Percentiles rank a stretch among this genome's conserved stretches.
phyloP scores from a whole-genome alignment of 345 rosid species.

The Eucalyptus grandis region DNA sequence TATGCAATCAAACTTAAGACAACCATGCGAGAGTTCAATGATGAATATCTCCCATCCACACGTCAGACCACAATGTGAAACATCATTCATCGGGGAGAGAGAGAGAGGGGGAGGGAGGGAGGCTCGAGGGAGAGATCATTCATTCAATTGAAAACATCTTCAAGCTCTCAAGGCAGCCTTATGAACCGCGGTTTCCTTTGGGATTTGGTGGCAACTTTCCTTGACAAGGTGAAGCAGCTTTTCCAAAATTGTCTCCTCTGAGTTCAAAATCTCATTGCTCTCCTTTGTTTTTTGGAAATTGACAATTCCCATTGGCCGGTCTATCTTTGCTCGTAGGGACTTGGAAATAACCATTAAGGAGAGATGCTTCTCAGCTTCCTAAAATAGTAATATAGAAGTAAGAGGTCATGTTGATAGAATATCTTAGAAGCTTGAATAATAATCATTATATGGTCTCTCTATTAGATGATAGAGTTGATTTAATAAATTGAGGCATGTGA shows the following conservation, averaged over 20 bases:
- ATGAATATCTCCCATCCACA: not conserved
- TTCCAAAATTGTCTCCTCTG: constrained; percentile 77
- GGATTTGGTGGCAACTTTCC: constrained; percentile 91
- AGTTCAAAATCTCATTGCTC: constrained; percentile 82
- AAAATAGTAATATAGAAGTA: not conserved
- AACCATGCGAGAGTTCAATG: not conserved
- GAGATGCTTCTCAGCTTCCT: constrained; percentile 94
- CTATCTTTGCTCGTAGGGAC: constrained; percentile 78
- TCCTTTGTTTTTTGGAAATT: constrained; percentile 50
- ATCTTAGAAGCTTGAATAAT: not conserved
- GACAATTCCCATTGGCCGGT: constrained; percentile 66
- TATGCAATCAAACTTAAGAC: not conserved
- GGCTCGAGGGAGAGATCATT: not conserved
- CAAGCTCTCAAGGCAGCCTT: constrained; percentile 62
- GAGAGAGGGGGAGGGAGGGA: not conserved
- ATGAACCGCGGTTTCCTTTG: constrained; percentile 86
- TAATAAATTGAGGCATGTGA: no score
- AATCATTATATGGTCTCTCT: not conserved
- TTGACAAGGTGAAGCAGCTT: constrained; percentile 87
- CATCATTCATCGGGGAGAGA: not conserved
- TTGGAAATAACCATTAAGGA: constrained; percentile 96
- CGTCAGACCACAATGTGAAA: not conserved
- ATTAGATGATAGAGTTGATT: no score
- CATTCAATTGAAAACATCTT: not conserved
- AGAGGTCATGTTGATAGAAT: not conserved